Evolutionary conservation across 2,329 filamentous ascomycete genomes (phyloP).

Genomic region (Xylaria polymorpha): DNA sequence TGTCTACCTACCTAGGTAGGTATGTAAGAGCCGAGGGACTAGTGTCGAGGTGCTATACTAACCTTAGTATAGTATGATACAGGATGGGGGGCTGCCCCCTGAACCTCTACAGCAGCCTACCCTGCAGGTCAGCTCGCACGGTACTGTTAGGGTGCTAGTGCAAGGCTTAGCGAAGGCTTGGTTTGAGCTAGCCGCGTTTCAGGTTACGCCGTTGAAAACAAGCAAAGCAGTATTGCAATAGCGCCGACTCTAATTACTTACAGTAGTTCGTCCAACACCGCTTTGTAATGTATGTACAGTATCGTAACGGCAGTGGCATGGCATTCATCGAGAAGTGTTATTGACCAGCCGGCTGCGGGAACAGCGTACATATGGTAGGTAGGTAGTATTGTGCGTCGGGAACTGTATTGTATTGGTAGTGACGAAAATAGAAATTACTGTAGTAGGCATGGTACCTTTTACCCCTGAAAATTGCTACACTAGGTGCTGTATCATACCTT

Average conservation of each 20-base stretch:
- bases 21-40: background rate
- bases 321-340: too few relatives aligned
- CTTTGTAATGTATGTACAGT: too few relatives aligned
- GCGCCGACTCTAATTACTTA: too few relatives aligned
- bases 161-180: conserved; percentile 32
- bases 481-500: too few relatives aligned
- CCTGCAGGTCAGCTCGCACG: background rate
- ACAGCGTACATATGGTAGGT: too few relatives aligned
- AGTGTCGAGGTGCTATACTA: too few relatives aligned
- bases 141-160: conserved; percentile 11
- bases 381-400: too few relatives aligned
- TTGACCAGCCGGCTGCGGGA: too few relatives aligned
- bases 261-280: too few relatives aligned
- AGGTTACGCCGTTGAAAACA: background rate
- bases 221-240: background rate
- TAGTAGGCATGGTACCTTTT: background rate
- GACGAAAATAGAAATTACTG: background rate
- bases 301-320: too few relatives aligned
- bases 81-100: background rate
- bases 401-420: background rate
- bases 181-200: background rate
- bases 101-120: background rate
- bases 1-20: too few relatives aligned
- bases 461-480: background rate
- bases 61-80: too few relatives aligned